Evolutionary conservation across 306 rosid species (phyloP), one percentile per base, ranked within the genome.

Genomic region (Gastrolobium bilobum): DNA sequence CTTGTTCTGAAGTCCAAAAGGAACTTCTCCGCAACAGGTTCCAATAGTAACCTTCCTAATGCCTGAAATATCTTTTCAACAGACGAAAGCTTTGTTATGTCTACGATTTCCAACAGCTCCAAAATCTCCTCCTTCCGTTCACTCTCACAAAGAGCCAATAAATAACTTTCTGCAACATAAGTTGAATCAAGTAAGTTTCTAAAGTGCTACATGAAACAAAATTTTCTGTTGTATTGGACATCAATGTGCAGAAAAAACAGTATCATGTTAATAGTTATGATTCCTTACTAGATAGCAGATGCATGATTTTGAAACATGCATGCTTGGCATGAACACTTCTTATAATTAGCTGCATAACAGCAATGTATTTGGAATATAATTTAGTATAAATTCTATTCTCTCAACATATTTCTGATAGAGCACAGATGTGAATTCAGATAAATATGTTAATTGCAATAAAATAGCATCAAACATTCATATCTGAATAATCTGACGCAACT

Each of bases 121-220:
- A 85, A 82, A 69, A 95, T 79, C 73, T 95, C 89, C 79, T 79
- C 68, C 68, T 73, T 88, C 83, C 89, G 80, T 58, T 86, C 90
- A 73, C 92, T 80, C 83, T 92, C 97, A 85, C 90, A 91, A 67
- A 91, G 96, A 39, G 97, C 99, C 87, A 87, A 73, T 81, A 95
- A 79, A 84, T 87, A 93, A 70, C 69, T 86, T 80, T 90, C 99
- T 95, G 91, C 90, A 88, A 81, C 79, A 86, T 20, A 46, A 48
- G 76, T 79, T 79, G 14, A 78, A 82, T 46, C 60, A 48, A 54
- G 75, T 56, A 60, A 82, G 67, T 35, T 47, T 59, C 58, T 48
- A 44, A 47, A 37, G 59, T 75, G 60, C 70, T 56, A 85, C 58
- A 44, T 10, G 64, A 82, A 86, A 73, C 60, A 73, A 33, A 47